Base-by-base conservation (phyloP, 768 basidiomycete species). In the Mycena haematopus region DNA sequence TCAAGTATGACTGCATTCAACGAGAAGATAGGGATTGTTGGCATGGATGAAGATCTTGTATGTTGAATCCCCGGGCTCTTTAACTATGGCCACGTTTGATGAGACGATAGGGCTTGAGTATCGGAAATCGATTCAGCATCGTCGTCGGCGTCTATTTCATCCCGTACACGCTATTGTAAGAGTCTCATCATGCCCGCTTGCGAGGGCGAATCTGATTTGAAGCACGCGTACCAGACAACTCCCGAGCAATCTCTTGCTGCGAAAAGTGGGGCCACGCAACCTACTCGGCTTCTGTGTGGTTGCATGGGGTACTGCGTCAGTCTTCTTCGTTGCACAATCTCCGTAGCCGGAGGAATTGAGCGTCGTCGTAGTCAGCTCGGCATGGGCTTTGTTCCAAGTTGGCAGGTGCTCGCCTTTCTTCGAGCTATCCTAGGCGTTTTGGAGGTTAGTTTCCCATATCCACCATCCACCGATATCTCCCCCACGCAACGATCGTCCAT, bases 91-190 rank as follows among this genome's bases (percentile, higher is more conserved):
- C 6, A n/a, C n/a, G n/a, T 36, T 24, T 56, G 40, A 57, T 45
- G 33, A 60, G 52, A 27, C 42, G 62, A 36, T 61, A 84, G 82
- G 65, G 73, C 51, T 67, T 83, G 50, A 69, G 64, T 25, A 60
- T 76, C 52, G 80, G 80, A 38, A 63, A 72, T 38, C 79, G 81
- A 24, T 83, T 79, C 70, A 81, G 78, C 69, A 76, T 82, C 64
- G 74, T 80, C n/a, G 75, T 79, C 36, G 77, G 75, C 38, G 64
- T 82, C 31, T 83, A 80, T 65, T 82, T 83, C 67, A 63, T 81
- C 15, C 82, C 82, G n/a, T 82, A 81, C 65, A 79, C 80, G 52
- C 53, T 82, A 24, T 72, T 81, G 82, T 82, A 56, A 60, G 80
- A 73, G 25, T 19, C 52, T n/a, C 3, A 40, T 25, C 35, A 35